These are phyloP conservation scores for Spirogloea muscicola DNA, from an alignment of 139 green algal species.

Conservation along the genomic window DNA sequence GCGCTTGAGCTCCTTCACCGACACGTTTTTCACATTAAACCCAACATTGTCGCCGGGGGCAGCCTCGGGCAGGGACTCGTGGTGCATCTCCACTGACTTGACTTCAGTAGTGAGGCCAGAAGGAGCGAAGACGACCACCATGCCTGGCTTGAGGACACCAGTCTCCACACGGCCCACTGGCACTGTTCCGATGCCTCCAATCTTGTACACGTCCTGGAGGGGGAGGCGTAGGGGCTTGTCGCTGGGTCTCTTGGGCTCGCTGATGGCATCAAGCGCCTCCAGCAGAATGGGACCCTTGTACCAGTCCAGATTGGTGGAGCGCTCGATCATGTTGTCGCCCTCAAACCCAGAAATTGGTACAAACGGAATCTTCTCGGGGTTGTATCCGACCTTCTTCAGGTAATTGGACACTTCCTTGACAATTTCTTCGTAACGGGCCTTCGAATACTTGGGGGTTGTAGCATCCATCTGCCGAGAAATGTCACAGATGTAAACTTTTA, in stretches of 20 bases:
- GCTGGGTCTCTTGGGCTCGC: constrained; percentile 33
- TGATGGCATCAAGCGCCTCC: constrained; percentile 52
- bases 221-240: constrained; percentile 39
- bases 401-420: constrained; percentile 89
- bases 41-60: constrained; percentile 97
- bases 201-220: constrained; percentile 90
- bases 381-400: constrained; percentile 75
- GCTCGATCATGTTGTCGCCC: constrained; percentile 97
- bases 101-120: constrained; percentile 87
- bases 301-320: constrained; percentile 89
- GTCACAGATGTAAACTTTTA: no score
- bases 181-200: constrained; percentile 96
- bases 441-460: constrained; percentile 79
- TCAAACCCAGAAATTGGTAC: constrained; percentile 97
- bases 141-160: constrained; percentile 84
- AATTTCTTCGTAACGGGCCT: constrained; percentile 92
- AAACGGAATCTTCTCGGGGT: constrained; percentile 79
- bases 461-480: constrained; percentile 79
- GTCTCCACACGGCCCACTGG: constrained; percentile 95
- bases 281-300: constrained; percentile 75
- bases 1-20: constrained; percentile 45
- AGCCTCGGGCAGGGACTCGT: constrained; percentile 84
- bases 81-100: constrained; percentile 99
- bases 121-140: constrained; percentile 68
- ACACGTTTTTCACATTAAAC: constrained; percentile 95